Base-by-base conservation (phyloP, 768 basidiomycete genomes). In the Fomitopsis serialis region DNA sequence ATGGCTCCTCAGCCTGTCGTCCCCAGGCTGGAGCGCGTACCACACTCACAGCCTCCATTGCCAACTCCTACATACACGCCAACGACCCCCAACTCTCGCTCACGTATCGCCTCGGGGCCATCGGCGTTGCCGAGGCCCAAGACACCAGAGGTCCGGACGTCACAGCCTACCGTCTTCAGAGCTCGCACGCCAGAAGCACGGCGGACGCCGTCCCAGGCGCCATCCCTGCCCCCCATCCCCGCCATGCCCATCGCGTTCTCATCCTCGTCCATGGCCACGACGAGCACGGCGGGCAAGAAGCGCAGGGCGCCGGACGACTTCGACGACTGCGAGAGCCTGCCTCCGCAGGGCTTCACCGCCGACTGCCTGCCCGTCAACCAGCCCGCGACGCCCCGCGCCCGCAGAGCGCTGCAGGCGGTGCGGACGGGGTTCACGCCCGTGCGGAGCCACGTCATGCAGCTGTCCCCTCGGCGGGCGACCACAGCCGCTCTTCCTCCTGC, bases 301-400 rank as follows among this genome's bases (percentile, higher is more conserved):
- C 78, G 89, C 11, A 79, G 81, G 22, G 84, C 82, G 24, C 89
- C 89, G 1, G 89, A 90, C 52, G 88, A 91, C 59, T 87, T 86
- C 57, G 87, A 89, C 47, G 71, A 74, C 57, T 63, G 77, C 67
- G 75, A 77, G 7, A 54, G 59, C 49, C 68, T 85, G 24, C 84
- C 87, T 23, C 77, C 79, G 0, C 87, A 90, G 62, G 85, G 74
- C 3, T 87, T 80, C 71, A 84, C 77, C 35, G 71, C 72, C 0
- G 84, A 85, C 10, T 75, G 80, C 37, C 61, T 61, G 34, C 65
- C 68, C 50, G 36, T 62, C 52, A 60, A 53, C 9, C 64, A 70
- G 51, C 67, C 68, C 45, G 66, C 68, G 15, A 85, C 86, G 1
- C 88, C 88, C 10, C 81, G 85, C 37, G 73, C 81, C 35, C 78